These are phyloP conservation scores for Talaromyces marneffei DNA, from an alignment of 2,329 filamentous ascomycete species.

Conservation along the genomic window DNA sequence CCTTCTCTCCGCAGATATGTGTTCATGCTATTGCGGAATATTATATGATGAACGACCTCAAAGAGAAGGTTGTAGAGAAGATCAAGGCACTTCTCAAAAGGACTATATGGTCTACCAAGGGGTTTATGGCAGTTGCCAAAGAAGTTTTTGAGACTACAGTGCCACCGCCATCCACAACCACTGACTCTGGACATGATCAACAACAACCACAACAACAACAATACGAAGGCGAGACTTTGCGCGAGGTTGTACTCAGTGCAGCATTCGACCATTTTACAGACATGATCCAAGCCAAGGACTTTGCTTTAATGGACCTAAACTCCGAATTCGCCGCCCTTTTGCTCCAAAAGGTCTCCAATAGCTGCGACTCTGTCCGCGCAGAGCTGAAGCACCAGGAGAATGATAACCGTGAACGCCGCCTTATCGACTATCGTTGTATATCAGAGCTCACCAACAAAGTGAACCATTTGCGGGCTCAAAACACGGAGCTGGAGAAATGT, in stretches of 20 bases:
- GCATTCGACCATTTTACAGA: background rate
- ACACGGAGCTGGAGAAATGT: background rate
- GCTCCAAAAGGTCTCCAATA: background rate
- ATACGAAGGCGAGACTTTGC: background rate
- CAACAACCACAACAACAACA: too few relatives aligned
- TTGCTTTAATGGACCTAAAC: background rate
- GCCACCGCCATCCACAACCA: background rate
- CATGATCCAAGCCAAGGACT: background rate
- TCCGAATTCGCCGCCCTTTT: background rate
- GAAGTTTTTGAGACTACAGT: background rate
- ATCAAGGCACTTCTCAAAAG: background rate
- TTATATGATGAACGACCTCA: conserved; percentile 12
- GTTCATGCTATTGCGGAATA: conserved; percentile 17
- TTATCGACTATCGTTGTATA: background rate
- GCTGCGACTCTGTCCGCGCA: background rate
- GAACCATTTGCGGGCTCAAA: background rate
- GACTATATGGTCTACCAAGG: background rate
- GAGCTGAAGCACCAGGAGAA: background rate
- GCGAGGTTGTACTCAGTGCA: background rate
- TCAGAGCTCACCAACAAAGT: background rate
- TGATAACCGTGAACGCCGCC: background rate
- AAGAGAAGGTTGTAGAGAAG: conserved; percentile 4
- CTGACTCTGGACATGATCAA: too few relatives aligned
- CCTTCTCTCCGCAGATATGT: background rate
- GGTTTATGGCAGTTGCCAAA: background rate